Base-by-base conservation (phyloP, 2,329 filamentous ascomycete genomes). In the Harringtonia lauricola region DNA sequence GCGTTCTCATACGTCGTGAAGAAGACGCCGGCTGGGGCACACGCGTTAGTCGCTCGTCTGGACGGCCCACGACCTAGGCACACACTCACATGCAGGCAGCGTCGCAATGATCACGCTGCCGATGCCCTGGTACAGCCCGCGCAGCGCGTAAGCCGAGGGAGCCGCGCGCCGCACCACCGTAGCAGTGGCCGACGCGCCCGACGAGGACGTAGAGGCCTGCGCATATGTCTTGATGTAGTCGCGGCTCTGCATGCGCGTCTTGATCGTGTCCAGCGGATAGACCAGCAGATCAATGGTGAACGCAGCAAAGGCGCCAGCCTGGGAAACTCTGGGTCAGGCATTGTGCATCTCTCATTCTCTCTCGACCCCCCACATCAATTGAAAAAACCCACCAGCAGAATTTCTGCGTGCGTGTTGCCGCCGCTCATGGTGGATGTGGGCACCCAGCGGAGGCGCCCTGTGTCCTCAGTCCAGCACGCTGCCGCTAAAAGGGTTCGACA, bases 221-320 rank as follows among this genome's bases (percentile, higher is more conserved):
- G 34, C 46, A 36, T 49, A 90, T 1, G 81, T 70, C 40, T 72
- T 72, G 31, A 76, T 66, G 63, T 88, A 92, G 54, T 88, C 76
- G 13, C 79, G 81, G 42, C 82, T 87, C 59, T 94, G 88, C 39
- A 86, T 73, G 10, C 88, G 76, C 8, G 88, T 95, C 59, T 95
- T 95, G 55, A 95, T 69, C 0, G 88, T 95, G 59, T 95, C 89
- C 15, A 95, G 70, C 0, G 88, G 89, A 55, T 92, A 94, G 30
- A 95, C 76, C 15, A 94, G 68, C 39, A 94, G 68, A 60, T 95
- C 87, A 45, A 95, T 83, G 1, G 83, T 82, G 58, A 94, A 87
- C 22, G 87, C 89, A 49, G 88, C 88, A 43, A 84, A 73, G 43
- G 86, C 87, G 44, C 88, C 88, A 38, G 88, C 86, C 85, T 92